Conservation (phyloP, 2,329 filamentous ascomycete genomes). For the Talaromyces amestolkiae region DNA sequence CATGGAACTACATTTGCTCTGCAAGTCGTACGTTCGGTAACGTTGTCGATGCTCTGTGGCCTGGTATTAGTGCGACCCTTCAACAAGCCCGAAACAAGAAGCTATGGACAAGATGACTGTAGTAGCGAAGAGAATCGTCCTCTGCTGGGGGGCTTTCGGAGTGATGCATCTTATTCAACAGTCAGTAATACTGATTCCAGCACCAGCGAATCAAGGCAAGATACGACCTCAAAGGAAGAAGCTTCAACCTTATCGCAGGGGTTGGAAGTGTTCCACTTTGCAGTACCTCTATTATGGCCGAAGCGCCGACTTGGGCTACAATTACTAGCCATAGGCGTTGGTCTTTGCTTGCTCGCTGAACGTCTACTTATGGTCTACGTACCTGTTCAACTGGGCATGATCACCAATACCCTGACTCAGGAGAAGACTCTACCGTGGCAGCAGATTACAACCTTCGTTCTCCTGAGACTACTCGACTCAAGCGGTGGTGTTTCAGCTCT, state of each 20-base stretch:
- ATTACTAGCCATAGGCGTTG: conserved; percentile 64
- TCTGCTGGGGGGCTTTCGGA: neutral
- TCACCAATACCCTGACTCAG: conserved; percentile 66
- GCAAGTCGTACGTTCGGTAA: conserved; percentile 8
- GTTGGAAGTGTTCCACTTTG: conserved; percentile 50
- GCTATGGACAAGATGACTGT: neutral
- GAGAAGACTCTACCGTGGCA: conserved; percentile 52
- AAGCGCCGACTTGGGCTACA: conserved; percentile 65
- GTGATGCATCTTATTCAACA: conserved; percentile 10
- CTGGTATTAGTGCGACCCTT: neutral
- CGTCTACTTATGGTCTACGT: conserved; percentile 74
- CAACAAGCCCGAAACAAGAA: neutral
- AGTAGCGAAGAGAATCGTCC: conserved; percentile 6
- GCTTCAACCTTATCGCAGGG: neutral
- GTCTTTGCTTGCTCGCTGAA: conserved; percentile 64
- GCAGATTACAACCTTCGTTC: conserved; percentile 53
- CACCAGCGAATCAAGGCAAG: neutral
- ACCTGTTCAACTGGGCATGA: conserved; percentile 76
- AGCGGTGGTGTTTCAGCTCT: conserved; percentile 53
- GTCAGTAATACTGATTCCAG: neutral
- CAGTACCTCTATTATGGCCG: conserved; percentile 79
- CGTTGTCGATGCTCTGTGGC: conserved; percentile 11
- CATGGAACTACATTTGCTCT: conserved; percentile 1
- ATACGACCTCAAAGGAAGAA: neutral
- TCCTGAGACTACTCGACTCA: conserved; percentile 51